Evolutionary conservation across 164 flowering plant species (phyloP), one percentile per base, ranked within the genome.

Genomic region (Berberis thunbergii): DNA sequence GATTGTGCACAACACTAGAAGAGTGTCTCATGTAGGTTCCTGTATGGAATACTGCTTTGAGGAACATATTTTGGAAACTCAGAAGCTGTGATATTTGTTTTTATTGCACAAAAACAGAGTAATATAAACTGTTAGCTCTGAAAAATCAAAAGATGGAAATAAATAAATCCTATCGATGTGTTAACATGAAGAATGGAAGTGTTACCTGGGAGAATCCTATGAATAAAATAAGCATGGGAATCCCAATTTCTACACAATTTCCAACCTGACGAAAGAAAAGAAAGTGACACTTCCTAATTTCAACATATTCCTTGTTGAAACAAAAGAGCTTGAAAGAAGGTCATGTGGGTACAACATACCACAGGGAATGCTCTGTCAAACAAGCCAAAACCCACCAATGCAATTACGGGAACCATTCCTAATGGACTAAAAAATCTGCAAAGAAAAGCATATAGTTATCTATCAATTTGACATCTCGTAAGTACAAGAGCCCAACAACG

Each of bases 351-450:
- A 50, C 55, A 8, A 50, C 7, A 8, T 81, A 95, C 99, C 91
- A 85, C 77, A 5, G 97, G 96, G 75, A 95, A 95, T 49, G 97
- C 99, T 79, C 96, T 76, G 62, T 91, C 96, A 61, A 95, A 83
- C 58, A 95, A 70, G 49, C 97, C 97, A 72, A 95, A 88, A n/a
- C 97, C 99, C 57, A 83, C 97, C 63, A 91, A 72, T 54, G 97
- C 74, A 65, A 95, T 82, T 6, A 95, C 97, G 40, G 99, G 97
- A 72, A 76, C 96, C 97, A 88, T 89, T 52, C 94, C 91, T 45
- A 95, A 83, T 2, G 99, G 99, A 66, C 99, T 95, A 67, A 95
- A 89, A 75, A 89, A 91, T 72, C 99, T 95, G 94, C 48, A 68
- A 66, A 41, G 12, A 10, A 2, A 9, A 63, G 57, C 26, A 12